Percentiles rank a stretch among this genome's conserved stretches.
These are phyloP conservation scores for Ammopiptanthus mongolicus DNA, from an alignment of 306 rosid genomes.

Conservation along the genomic window DNA sequence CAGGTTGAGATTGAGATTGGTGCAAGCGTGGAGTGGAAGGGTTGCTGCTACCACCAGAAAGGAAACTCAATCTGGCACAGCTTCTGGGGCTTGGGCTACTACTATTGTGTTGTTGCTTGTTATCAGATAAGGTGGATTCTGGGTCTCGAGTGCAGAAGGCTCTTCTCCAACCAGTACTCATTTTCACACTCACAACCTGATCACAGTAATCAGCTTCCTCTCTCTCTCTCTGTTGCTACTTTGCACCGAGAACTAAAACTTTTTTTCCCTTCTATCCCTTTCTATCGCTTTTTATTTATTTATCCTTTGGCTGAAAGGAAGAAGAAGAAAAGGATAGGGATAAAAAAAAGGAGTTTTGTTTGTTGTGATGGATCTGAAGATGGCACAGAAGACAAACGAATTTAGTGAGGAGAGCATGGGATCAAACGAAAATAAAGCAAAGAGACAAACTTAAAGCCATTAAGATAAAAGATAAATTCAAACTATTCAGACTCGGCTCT, in stretches of 20 bases:
- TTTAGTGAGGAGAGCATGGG: conserved; percentile 38
- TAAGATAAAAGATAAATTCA: background rate
- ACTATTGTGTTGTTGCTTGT: conserved; percentile 22
- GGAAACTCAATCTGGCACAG: conserved; percentile 60
- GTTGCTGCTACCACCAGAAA: conserved; percentile 72
- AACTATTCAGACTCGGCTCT: background rate
- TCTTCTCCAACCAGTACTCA: conserved; percentile 98
- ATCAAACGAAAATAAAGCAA: conserved; percentile 29
- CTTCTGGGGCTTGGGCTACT: conserved; percentile 74
- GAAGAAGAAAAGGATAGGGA: conserved; percentile 4
- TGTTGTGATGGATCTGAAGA: conserved; percentile 44
- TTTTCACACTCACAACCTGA: conserved; percentile 27
- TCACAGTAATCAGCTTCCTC: background rate
- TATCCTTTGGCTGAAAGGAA: background rate
- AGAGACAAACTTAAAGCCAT: conserved; percentile 32
- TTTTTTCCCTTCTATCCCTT: conserved; percentile 3
- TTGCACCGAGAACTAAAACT: too few relatives aligned
- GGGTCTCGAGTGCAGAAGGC: conserved; percentile 85
- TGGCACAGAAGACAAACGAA: conserved; percentile 46
- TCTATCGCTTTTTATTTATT: conserved; percentile 11
- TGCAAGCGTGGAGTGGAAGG: conserved; percentile 51
- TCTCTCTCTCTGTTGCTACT: background rate
- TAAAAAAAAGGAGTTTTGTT: conserved; percentile 32
- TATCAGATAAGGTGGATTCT: conserved; percentile 43
- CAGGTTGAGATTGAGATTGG: conserved; percentile 30